phyloP scores from a whole-genome alignment of 768 basidiomycete species.

The Basidioascus undulatus region DNA sequence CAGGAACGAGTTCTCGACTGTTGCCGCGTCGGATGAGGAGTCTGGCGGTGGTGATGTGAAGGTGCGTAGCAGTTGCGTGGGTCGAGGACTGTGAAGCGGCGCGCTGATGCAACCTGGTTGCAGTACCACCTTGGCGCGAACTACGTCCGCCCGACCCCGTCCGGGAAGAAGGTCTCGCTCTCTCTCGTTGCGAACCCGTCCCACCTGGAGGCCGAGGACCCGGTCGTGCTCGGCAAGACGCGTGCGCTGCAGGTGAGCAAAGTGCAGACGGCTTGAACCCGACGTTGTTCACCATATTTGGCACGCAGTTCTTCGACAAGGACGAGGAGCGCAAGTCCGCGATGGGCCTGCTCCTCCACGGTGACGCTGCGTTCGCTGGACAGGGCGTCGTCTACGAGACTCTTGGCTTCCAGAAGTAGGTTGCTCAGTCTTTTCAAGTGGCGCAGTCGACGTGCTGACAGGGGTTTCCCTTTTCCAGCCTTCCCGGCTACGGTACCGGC shows the following conservation, averaged over 20 bases:
- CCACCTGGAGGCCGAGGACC: slow-evolving; percentile 89
- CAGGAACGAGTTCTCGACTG: no score
- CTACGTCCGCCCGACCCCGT: slow-evolving; percentile 91
- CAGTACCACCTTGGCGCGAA: slow-evolving; percentile 98
- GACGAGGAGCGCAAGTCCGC: slow-evolving; percentile 59
- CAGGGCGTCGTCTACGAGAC: slow-evolving; percentile 98
- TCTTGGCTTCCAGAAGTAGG: slow-evolving; percentile 97
- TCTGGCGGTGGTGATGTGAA: no score
- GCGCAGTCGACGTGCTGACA: no score
- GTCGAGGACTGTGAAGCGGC: no score
- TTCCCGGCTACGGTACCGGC: slow-evolving; percentile 87
- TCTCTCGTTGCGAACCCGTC: slow-evolving; percentile 98
- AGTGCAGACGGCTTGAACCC: no score
- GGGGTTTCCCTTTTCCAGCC: no score
- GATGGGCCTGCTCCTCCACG: slow-evolving; percentile 87
- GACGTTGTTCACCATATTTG: no score
- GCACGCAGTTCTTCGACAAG: slow-evolving; percentile 64
- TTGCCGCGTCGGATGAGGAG: no score
- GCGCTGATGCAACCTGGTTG: no score
- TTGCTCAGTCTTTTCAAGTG: no score
- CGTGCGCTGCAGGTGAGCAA: slow-evolving; percentile 89
- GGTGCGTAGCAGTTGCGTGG: no score
- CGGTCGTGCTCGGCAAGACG: slow-evolving; percentile 98
- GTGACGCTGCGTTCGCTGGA: slow-evolving; percentile 94
- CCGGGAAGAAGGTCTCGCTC: slow-evolving; percentile 88